Base-by-base conservation (phyloP, 345 rosid species). In the Aethionema arabicum region DNA sequence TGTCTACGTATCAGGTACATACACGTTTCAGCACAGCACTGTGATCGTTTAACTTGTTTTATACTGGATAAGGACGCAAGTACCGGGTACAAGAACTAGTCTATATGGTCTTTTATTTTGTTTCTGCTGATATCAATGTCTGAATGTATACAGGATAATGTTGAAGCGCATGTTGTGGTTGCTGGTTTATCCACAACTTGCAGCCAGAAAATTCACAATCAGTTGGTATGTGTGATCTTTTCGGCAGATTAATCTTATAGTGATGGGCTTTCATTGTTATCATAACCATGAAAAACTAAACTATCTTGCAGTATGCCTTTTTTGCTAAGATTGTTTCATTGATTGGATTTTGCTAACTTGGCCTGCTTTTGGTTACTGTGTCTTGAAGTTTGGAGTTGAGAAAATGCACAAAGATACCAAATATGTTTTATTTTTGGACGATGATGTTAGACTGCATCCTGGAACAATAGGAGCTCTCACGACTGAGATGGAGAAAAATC, bases 171-270 rank as follows among this genome's bases (percentile, higher is more conserved):
- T 77, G 52, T 90, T 73, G 68, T 93, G 53, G 80, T 93, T 47
- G 97, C 99, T 68, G 96, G 96, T 65, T 74, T 84, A 32, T 86
- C 99, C 58, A 87, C 95, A 36, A 87, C 95, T 44, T 93, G 97
- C 68, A 93, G 99, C 78, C 99, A 93, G 92, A 93, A 93, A 78
- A 82, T 93, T 74, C 92, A 93, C 80, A 93, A 93, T 64, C 99
- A 93, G 70, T 72, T 93, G 96, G 99, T 93, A 87, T 37, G 85
- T 78, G 68, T 66, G 46, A 50, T 49, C 41, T 73, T 67, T 61
- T 33, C 42, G 40, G 59, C 33, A 44, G 35, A 42, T n/a, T 11
- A 6, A 7, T 21, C 45, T 21, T 40, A 16, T 48, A 4, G 41
- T 74, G 32, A 56, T 39, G 50, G 42, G 40, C 56, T 41, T 71